phyloP scores from a whole-genome alignment of 805 yeast genomes.

The Kazachstania kunashirensis region DNA sequence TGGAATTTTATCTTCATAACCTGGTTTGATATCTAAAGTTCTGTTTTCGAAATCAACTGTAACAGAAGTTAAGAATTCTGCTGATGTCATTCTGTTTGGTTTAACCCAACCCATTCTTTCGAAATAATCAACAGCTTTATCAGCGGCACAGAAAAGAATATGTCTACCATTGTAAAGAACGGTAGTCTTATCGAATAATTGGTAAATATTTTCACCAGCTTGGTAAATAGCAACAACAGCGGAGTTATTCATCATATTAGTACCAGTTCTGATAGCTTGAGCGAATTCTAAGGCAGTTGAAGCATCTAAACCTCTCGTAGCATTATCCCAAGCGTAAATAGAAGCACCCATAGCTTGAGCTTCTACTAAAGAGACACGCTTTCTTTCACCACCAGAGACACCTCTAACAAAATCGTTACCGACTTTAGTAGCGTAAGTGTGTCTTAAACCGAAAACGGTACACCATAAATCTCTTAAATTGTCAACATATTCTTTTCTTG shows the following conservation, averaged over 20 bases:
- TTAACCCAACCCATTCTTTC: slow-evolving; percentile 52
- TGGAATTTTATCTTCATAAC: slow-evolving; percentile 45
- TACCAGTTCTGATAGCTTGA: slow-evolving; percentile 48
- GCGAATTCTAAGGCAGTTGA: slow-evolving; percentile 61
- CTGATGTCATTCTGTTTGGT: slow-evolving; percentile 55
- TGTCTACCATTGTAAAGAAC: slow-evolving; percentile 54
- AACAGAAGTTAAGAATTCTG: slow-evolving; percentile 57
- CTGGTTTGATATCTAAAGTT: slow-evolving; percentile 35
- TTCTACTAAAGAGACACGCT: slow-evolving; percentile 62
- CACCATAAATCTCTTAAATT: slow-evolving; percentile 33
- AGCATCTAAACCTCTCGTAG: slow-evolving; percentile 62
- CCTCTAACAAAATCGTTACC: slow-evolving; percentile 63
- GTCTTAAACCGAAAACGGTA: slow-evolving; percentile 45
- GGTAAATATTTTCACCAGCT: slow-evolving; percentile 56
- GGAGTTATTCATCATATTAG: slow-evolving; percentile 46
- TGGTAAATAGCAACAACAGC: slow-evolving; percentile 60
- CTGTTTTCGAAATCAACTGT: slow-evolving; percentile 56
- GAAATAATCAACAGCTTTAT: slow-evolving; percentile 45
- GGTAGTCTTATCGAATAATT: slow-evolving; percentile 51
- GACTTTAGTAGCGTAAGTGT: slow-evolving; percentile 52
- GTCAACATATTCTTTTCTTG: slow-evolving; percentile 33
- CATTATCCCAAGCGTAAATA: slow-evolving; percentile 57
- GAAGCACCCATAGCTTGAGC: slow-evolving; percentile 45
- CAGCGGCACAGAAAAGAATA: slow-evolving; percentile 48
- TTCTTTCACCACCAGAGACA: slow-evolving; percentile 65